A percentile compares a stretch with the other conserved stretches of the same genome.
Conservation (phyloP, 352 stramenopile species). For the Globisporangium cylindrosporum region DNA sequence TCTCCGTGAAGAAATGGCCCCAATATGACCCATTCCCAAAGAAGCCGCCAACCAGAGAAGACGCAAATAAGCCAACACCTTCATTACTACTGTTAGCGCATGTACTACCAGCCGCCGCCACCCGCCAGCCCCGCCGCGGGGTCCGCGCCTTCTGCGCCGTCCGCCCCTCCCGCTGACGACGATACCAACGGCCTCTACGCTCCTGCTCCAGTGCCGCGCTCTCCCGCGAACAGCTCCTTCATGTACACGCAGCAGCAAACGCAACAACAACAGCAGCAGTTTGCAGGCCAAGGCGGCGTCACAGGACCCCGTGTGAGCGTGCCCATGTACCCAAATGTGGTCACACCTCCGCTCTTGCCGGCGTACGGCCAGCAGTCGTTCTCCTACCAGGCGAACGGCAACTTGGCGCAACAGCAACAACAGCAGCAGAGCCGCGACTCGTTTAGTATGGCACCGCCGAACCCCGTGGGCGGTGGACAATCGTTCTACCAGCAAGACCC, state of each 20-base stretch:
- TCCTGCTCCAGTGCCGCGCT: background rate
- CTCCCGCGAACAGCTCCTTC: constrained; percentile 26
- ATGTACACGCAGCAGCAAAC: constrained; percentile 17
- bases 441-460: constrained; percentile 12
- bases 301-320: constrained; percentile 10
- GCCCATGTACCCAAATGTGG: constrained; percentile 5
- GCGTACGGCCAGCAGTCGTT: constrained; percentile 14
- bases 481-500: constrained; percentile 13
- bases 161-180: constrained; percentile 33
- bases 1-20: background rate
- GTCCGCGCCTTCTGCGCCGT: constrained; percentile 20
- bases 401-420: constrained; percentile 10
- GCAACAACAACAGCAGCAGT: background rate
- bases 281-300: background rate
- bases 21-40: background rate
- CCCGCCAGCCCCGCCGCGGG: constrained; percentile 7
- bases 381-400: constrained; percentile 3
- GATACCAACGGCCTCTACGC: constrained; percentile 23
- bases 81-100: background rate
- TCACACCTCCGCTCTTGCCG: background rate
- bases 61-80: background rate
- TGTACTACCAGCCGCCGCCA: constrained; percentile 16
- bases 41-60: background rate
- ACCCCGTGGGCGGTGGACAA: constrained; percentile 4
- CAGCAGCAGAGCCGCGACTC: constrained; percentile 16